Base-by-base conservation (phyloP, 805 yeast species). In the Wickerhamiella brachini region DNA sequence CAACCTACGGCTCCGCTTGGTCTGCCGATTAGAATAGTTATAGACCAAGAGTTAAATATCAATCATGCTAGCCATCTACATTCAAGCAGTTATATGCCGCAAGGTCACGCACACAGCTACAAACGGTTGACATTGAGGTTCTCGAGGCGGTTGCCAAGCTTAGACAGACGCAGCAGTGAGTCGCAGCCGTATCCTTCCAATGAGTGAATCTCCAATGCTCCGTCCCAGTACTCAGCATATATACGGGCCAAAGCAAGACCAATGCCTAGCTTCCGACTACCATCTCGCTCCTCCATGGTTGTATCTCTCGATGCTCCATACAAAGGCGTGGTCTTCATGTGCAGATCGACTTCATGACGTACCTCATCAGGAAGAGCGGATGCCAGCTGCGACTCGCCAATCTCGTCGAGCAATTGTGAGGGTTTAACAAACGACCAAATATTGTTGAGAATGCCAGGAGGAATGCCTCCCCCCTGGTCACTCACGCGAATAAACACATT, bases 221-320 rank as follows among this genome's bases (percentile, higher is more conserved):
- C 97, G 59, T 89, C 93, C 97, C 97, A 90, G 66, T 90, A 90
- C 59, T 90, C 97, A 0, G 95, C 86, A 62, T 90, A 90, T 0
- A 89, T 86, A 58, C 85, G 81, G 60, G 95, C 84, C 83, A 90
- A 80, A 0, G 97, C 96, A 54, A 90, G 70, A 0, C 97, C 95
- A 53, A 90, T 74, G 0, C 97, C 97, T 26, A 90, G 68, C 49
- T 83, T 84, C 59, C 76, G 76, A 53, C 83, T 76, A 24, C 84
- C 80, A 1, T 93, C 84, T 55, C 97, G 75, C 31, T 81, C 74
- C 43, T 83, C 76, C 59, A 89, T 34, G 8, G 26, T 12, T 2
- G 39, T 22, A 12, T 45, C 39, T 13, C 34, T 22, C 29, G 29
- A n/a, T 2, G 17, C 20, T 10, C 41, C 41, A 12, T 44, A 44